Percentiles rank a stretch among this genome's conserved stretches.
Evolutionary conservation across 163 green algal genomes (phyloP).

Genomic region (Coccomyxa subellipsoidea): DNA sequence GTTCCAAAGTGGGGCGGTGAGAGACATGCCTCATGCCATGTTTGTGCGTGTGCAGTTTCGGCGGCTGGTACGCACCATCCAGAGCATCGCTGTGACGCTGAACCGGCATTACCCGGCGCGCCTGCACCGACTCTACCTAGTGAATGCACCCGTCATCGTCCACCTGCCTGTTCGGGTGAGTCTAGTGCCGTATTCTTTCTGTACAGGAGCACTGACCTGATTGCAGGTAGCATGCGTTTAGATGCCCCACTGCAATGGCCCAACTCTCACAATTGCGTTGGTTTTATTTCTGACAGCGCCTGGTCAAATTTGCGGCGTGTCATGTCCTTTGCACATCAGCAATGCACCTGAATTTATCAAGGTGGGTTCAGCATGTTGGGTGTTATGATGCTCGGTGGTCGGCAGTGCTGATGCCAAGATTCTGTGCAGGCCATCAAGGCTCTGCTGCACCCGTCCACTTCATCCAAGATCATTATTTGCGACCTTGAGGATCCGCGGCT

Average conservation of each 20-base stretch:
- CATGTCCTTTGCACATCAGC: too few relatives aligned
- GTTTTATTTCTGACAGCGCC: too few relatives aligned
- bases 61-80: background rate
- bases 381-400: too few relatives aligned
- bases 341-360: too few relatives aligned
- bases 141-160: conserved; percentile 8
- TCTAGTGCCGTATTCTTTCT: too few relatives aligned
- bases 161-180: conserved; percentile 8
- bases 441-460: conserved; percentile 9
- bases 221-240: too few relatives aligned
- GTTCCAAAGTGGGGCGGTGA: background rate
- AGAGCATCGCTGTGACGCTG: conserved; percentile 16
- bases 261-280: too few relatives aligned
- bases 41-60: conserved; percentile 4
- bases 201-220: too few relatives aligned
- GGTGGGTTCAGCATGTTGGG: too few relatives aligned
- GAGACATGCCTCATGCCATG: background rate
- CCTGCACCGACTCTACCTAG: conserved; percentile 16
- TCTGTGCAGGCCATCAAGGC: conserved; percentile 11
- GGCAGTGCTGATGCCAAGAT: too few relatives aligned
- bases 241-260: too few relatives aligned
- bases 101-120: conserved; percentile 16
- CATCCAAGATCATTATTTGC: conserved; percentile 14
- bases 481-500: background rate
- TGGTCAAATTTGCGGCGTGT: too few relatives aligned